phyloP scores from a whole-genome alignment of 495 filamentous ascomycete genomes.

The Penicillium riverlandense region DNA sequence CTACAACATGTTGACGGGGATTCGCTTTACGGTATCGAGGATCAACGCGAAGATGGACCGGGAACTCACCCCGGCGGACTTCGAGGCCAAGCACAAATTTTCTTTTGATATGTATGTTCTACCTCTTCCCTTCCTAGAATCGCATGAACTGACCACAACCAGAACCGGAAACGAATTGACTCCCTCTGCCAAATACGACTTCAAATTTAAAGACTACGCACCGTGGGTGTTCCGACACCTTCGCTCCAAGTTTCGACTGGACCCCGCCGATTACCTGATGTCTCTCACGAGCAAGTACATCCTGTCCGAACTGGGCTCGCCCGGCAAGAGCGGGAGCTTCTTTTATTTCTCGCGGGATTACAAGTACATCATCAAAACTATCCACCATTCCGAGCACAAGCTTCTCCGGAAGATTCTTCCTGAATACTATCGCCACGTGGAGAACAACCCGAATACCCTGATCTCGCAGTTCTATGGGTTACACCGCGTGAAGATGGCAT shows the following conservation, averaged over 20 bases:
- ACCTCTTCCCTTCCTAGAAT: neutral
- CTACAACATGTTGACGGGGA: constrained; percentile 99
- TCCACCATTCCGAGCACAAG: constrained; percentile 94
- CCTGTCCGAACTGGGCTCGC: constrained; percentile 90
- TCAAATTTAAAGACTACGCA: constrained; percentile 99
- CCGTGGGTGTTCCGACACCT: constrained; percentile 98
- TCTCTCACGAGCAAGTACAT: constrained; percentile 99
- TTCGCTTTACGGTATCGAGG: constrained; percentile 91
- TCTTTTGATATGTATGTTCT: constrained; percentile 86
- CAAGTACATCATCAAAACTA: constrained; percentile 99
- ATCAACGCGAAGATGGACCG: constrained; percentile 97
- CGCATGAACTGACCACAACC: constrained; percentile 8
- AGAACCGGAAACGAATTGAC: constrained; percentile 95
- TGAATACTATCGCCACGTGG: constrained; percentile 91
- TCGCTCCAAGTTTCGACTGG: constrained; percentile 78
- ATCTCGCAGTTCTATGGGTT: constrained; percentile 98
- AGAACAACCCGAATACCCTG: constrained; percentile 88
- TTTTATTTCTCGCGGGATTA: constrained; percentile 99
- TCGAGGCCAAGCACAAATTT: constrained; percentile 89
- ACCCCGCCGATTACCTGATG: constrained; percentile 97
- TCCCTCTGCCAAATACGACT: constrained; percentile 98
- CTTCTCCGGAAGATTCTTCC: constrained; percentile 86
- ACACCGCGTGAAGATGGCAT: constrained; percentile 97
- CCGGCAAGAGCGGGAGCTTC: constrained; percentile 97
- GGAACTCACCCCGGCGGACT: constrained; percentile 80